Evolutionary conservation across 108 stramenopile species (phyloP), one percentile per base, ranked within the genome.

Genomic region (Epipyxis sp.): DNA sequence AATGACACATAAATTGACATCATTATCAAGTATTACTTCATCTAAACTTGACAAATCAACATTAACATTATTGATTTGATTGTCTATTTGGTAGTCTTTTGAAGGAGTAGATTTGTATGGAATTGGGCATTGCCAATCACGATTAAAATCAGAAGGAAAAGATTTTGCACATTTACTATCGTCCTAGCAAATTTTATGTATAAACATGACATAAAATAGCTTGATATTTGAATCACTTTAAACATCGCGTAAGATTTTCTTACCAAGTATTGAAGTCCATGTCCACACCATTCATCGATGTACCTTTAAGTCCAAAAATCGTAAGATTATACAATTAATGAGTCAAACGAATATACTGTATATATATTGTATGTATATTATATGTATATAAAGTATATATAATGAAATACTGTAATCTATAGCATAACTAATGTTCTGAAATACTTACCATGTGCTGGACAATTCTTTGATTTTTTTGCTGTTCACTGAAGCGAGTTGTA

Each of bases 151-250:
- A 37, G 71, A 35, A 10, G 71, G 71, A 32, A 74, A 74, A 20
- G 27, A 43, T 57, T 74, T 74, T 3, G 34, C 71, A 57, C 71
- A 74, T 34, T 74, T 3, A 29, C 27, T 37, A 25, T 74, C 71
- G 43, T 74, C 71, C n/a, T n/a, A n/a, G n/a, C n/a, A n/a, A n/a
- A n/a, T n/a, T n/a, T n/a, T n/a, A n/a, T n/a, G n/a, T n/a, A n/a
- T n/a, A n/a, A n/a, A n/a, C n/a, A n/a, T n/a, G n/a, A n/a, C n/a
- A n/a, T n/a, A n/a, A n/a, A n/a, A n/a, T n/a, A n/a, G n/a, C n/a
- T n/a, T n/a, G n/a, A n/a, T n/a, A n/a, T n/a, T n/a, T n/a, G n/a
- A n/a, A n/a, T n/a, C n/a, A n/a, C n/a, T n/a, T n/a, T n/a, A n/a
- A n/a, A n/a, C n/a, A n/a, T n/a, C n/a, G n/a, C n/a, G n/a, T n/a